Evolutionary conservation across 345 rosid genomes (phyloP), one percentile per base, ranked within the genome.

Genomic region (Eucalyptus cloeziana): DNA sequence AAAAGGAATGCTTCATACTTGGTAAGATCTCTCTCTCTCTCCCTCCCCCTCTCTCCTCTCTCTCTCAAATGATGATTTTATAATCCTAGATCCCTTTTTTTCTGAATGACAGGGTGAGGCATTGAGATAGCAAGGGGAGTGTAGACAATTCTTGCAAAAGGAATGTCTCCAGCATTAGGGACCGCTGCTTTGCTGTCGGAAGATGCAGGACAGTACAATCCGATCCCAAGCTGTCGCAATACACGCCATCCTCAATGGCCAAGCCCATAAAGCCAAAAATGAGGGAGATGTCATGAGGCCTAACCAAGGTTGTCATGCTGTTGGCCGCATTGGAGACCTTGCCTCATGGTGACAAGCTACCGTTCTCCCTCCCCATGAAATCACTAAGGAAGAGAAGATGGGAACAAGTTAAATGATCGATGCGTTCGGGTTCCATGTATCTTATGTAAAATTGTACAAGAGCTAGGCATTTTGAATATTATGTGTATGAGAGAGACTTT

Each of bases 301-400:
- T 56, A 21, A 21, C 60, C 25, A 8, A 56, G 60, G 69, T 15
- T 30, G 14, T 33, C 69, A 62, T 62, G 8, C 3, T 27, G 17
- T 62, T 30, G 33, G n/a, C 17, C 13, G 4, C 33, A 62, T 30
- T n/a, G 31, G 8, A 62, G 15, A 10, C 69, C 16, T 27, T 30
- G 31, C 30, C 69, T 62, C 33, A 62, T 30, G 31, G 15, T 27
- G 14, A 17, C 0, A 30, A 62, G 69, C 69, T 0, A 0, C 33
- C 8, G 3, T 30, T 64, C 71, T 64, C 71, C 4, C 71, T 64
- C 33, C 9, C 16, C n/a, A 60, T 0, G 5, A 62, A 30, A 64
- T 30, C 71, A 64, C n/a, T 3, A 30, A 30, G 19, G 71, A 64
- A 30, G 71, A 64, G 71, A 64, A 64, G 37, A 0, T 64, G 71